phyloP scores from a whole-genome alignment of 1,284 basidiomycete genomes.

The Puccinia novopanici region DNA sequence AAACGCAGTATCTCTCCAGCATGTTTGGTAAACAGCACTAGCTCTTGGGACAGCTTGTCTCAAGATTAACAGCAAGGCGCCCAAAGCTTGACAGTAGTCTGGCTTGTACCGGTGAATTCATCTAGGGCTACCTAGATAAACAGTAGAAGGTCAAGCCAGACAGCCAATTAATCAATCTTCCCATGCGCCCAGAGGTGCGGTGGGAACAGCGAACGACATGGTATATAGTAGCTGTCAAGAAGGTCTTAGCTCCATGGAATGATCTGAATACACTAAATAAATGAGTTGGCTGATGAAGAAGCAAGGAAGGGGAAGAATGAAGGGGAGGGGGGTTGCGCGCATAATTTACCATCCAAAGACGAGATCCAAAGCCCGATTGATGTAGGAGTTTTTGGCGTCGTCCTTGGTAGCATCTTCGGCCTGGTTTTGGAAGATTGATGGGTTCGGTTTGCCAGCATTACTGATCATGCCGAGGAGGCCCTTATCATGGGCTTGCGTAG shows the following conservation, averaged over 20 bases:
- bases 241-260: background rate
- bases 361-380: conserved; percentile 43
- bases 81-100: no score
- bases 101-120: no score
- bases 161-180: no score
- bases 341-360: conserved; percentile 43
- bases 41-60: no score
- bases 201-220: no score
- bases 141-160: no score
- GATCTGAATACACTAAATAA: background rate
- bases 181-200: no score
- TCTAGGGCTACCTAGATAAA: no score
- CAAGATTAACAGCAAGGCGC: no score
- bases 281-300: background rate
- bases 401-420: background rate
- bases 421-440: conserved; percentile 35
- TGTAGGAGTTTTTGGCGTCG: conserved; percentile 16
- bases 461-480: conserved; percentile 32
- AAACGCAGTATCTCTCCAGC: no score
- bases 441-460: conserved; percentile 41
- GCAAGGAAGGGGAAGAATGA: background rate
- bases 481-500: conserved; percentile 28
- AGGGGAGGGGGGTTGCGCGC: background rate
- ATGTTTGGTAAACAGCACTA: no score
- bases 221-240: background rate